Evolutionary conservation across 2,329 filamentous ascomycete species (phyloP), one percentile per base, ranked within the genome.

Genomic region (Dendryphion nanum): DNA sequence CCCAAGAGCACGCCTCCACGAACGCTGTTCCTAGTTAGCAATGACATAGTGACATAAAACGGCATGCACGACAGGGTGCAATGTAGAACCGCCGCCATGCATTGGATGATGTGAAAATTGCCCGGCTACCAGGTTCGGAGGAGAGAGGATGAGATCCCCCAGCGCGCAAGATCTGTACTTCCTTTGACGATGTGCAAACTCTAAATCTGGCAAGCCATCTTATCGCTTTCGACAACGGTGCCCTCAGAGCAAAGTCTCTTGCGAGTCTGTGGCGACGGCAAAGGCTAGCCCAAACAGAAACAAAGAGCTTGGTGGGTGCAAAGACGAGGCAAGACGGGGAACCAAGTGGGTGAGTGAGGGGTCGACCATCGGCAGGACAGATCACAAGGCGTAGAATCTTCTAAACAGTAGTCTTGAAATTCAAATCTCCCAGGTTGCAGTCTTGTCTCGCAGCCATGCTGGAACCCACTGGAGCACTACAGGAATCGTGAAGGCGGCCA

Each of bases 21-120:
- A 35, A 48, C 42, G 47, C 51, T 37, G 45, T 53, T 40, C 50
- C 16, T 48, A 36, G 44, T 31, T 35, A 44, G 41, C 41, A 46
- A 49, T 40, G 44, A 41, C 31, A 38, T 37, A 50, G 38, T 62
- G 61, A 65, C 62, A 60, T 54, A 52, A 63, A 65, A 65, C 62
- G 59, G 59, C 50, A 61, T 44, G 48, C 57, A 62, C 61, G 42
- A 47, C 55, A 54, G 53, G 28, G 40, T 36, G 18, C 35, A 33
- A 38, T 47, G 37, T 35, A 40, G 30, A 33, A 35, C 35, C 40
- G 29, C 38, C 35, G 36, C 40, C 40, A 44, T 37, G 35, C 46
- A 16, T 30, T 38, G 30, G 30, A 35, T 33, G 33, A 33, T 29
- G 38, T 41, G 26, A 34, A 37, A 31, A 19, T 18, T 24, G 28